A percentile compares a stretch with the other conserved stretches of the same genome.
phyloP scores from a whole-genome alignment of 73 alveolate species.

The Paramecium bursaria region DNA sequence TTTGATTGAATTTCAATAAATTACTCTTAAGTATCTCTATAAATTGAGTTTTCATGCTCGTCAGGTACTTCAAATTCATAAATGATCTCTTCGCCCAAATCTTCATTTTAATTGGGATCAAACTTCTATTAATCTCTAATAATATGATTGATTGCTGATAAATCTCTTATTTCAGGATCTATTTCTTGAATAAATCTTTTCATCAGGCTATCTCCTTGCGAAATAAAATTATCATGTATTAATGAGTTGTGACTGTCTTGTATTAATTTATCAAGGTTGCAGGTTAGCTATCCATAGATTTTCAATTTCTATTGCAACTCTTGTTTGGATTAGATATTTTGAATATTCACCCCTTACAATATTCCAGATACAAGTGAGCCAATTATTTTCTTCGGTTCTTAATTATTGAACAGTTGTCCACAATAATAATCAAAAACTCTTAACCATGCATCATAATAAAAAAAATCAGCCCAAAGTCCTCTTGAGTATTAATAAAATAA shows the following conservation, averaged over 20 bases:
- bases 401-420: not conserved
- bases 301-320: not conserved
- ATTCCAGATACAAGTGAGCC: constrained; percentile 47
- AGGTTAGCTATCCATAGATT: constrained; percentile 15
- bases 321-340: not conserved
- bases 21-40: no score
- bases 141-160: no score
- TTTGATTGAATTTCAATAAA: no score
- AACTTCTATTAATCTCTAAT: not conserved
- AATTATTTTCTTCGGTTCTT: not conserved
- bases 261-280: constrained; percentile 45
- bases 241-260: not conserved
- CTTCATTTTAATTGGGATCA: not conserved
- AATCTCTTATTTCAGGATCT: not conserved
- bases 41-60: constrained; percentile 44
- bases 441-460: constrained; percentile 46
- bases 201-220: not conserved
- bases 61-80: constrained; percentile 41
- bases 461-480: constrained; percentile 26
- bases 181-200: not conserved
- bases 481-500: no score
- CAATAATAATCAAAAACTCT: constrained; percentile 30
- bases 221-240: not conserved
- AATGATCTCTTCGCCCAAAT: not conserved
- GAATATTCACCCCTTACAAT: not conserved